Percentiles rank a stretch among this genome's conserved stretches.
These are phyloP conservation scores for Mycotypha africana DNA, from an alignment of 371 early-diverging fungal species.

Conservation along the genomic window DNA sequence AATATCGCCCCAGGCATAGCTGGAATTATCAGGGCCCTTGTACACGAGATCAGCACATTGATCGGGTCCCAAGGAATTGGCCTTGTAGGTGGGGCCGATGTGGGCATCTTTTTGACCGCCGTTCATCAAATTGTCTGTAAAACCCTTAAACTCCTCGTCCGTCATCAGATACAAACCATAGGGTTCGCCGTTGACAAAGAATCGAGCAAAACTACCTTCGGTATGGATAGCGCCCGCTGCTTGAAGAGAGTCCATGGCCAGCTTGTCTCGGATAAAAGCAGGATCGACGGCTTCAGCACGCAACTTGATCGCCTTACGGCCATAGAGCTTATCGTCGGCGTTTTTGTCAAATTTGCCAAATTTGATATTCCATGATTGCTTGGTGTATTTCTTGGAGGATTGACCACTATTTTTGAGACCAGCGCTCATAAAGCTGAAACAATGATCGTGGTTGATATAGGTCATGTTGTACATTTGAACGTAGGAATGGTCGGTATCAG, in stretches of 20 bases:
- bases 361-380: conserved; percentile 50
- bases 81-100: conserved; percentile 31
- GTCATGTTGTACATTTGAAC: conserved; percentile 32
- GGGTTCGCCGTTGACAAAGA: conserved; percentile 45
- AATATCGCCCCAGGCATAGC: conserved; percentile 23
- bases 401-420: conserved; percentile 48
- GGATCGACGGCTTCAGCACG: conserved; percentile 49
- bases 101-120: conserved; percentile 16
- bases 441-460: conserved; percentile 40
- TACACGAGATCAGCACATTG: conserved; percentile 28
- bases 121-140: conserved; percentile 36
- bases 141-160: conserved; percentile 45
- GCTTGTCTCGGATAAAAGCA: conserved; percentile 45
- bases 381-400: conserved; percentile 49
- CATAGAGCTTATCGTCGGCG: conserved; percentile 27
- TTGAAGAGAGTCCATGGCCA: conserved; percentile 40
- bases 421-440: conserved; percentile 34
- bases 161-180: conserved; percentile 52
- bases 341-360: conserved; percentile 38
- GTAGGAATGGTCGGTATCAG: conserved; percentile 21
- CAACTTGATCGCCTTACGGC: conserved; percentile 45
- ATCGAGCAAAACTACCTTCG: conserved; percentile 42
- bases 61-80: conserved; percentile 20
- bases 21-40: conserved; percentile 19
- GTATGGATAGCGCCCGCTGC: conserved; percentile 49